Percentiles rank a stretch among this genome's conserved stretches.
Conservation (phyloP, 2,329 filamentous ascomycete genomes). For the Microascus cirrosus region DNA sequence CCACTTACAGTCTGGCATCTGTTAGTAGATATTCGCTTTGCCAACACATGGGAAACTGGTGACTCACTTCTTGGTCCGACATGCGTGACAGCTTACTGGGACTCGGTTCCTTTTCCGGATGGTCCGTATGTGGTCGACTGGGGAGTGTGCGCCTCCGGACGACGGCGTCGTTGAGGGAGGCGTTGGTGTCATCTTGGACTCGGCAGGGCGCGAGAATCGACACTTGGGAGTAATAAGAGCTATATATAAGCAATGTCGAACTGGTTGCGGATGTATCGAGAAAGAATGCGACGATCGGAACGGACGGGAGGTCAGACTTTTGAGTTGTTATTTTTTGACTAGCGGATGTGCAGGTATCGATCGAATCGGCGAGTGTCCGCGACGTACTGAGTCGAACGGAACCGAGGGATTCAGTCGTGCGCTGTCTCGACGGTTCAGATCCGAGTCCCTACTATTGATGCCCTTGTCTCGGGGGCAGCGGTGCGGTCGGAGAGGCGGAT, state of each 20-base stretch:
- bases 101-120: slow-evolving; percentile 88
- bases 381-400: no score
- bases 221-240: neutral
- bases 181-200: slow-evolving; percentile 55
- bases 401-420: no score
- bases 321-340: neutral
- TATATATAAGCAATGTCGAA: neutral
- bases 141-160: slow-evolving; percentile 57
- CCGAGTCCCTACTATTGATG: neutral
- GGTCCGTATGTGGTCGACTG: slow-evolving; percentile 76
- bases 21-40: slow-evolving; percentile 18
- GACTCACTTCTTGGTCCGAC: slow-evolving; percentile 77
- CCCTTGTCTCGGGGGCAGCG: no score
- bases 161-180: slow-evolving; percentile 71
- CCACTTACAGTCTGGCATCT: slow-evolving; percentile 16
- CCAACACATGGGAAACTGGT: slow-evolving; percentile 2
- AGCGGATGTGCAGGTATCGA: neutral
- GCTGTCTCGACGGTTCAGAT: no score
- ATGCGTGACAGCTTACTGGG: slow-evolving; percentile 83
- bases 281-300: no score
- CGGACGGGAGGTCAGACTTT: no score
- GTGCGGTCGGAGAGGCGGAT: no score
- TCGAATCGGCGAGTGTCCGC: neutral
- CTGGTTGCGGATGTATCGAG: neutral
- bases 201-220: neutral